Conservation (phyloP, 768 basidiomycete genomes). For the Podaxis sp. region DNA sequence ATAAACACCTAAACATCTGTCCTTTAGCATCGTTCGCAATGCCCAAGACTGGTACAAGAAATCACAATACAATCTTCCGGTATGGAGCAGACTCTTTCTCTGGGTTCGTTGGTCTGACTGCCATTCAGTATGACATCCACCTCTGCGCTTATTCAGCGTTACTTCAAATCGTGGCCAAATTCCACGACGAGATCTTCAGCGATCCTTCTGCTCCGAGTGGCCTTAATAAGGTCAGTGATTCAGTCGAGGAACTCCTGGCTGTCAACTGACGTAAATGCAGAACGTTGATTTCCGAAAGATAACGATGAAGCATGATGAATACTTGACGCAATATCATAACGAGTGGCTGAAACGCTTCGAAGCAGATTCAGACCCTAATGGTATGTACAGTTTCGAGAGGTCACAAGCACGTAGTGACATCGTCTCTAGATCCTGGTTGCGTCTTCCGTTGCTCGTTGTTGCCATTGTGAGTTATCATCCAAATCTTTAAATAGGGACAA, state of each 20-base stretch:
- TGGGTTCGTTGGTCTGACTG: conserved; percentile 7
- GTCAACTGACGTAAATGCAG: conserved; percentile 32
- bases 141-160: conserved; percentile 72
- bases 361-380: conserved; percentile 57
- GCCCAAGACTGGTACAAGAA: conserved; percentile 76
- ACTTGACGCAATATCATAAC: conserved; percentile 57
- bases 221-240: conserved; percentile 57
- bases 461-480: conserved; percentile 62
- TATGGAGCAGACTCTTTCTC: conserved; percentile 26
- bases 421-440: conserved; percentile 50
- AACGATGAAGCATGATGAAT: conserved; percentile 58
- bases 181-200: conserved; percentile 78
- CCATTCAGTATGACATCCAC: conserved; percentile 68
- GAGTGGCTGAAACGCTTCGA: conserved; percentile 66
- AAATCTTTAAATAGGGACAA: background rate
- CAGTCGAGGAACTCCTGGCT: background rate
- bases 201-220: conserved; percentile 67
- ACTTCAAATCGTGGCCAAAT: conserved; percentile 67
- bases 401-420: background rate
- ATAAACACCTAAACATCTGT: background rate
- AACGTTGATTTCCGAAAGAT: conserved; percentile 67
- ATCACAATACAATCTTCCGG: conserved; percentile 60
- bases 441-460: conserved; percentile 64
- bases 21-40: conserved; percentile 60
- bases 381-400: conserved; percentile 29